Percentiles rank a stretch among this genome's conserved stretches.
Evolutionary conservation across 257 asterid species (phyloP).

Genomic region (Lantana camara): DNA sequence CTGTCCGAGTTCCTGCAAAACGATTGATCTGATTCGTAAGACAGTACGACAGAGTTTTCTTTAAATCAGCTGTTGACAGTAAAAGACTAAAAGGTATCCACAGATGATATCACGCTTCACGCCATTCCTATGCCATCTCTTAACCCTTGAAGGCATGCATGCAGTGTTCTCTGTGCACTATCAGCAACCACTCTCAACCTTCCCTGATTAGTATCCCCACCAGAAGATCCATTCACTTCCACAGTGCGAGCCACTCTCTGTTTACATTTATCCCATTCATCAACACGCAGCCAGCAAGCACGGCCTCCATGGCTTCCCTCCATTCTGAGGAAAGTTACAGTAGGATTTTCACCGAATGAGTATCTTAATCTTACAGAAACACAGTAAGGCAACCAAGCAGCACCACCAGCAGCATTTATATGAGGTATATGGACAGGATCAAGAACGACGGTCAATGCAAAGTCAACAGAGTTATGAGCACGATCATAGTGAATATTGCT

Average conservation of each 20-base stretch:
- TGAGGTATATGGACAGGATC: constrained; percentile 92
- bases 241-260: constrained; percentile 74
- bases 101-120: constrained; percentile 18
- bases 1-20: constrained; percentile 22
- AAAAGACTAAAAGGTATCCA: no score
- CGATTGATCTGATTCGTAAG: neutral
- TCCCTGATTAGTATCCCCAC: constrained; percentile 82
- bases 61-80: neutral
- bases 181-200: constrained; percentile 88
- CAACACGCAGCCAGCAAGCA: constrained; percentile 84
- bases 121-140: constrained; percentile 64
- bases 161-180: constrained; percentile 82
- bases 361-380: constrained; percentile 86
- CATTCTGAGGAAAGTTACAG: constrained; percentile 80
- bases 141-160: constrained; percentile 76
- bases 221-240: constrained; percentile 64
- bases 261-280: constrained; percentile 92
- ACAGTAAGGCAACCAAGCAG: constrained; percentile 98
- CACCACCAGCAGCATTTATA: constrained; percentile 96
- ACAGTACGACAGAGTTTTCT: neutral
- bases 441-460: constrained; percentile 92
- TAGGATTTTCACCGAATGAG: constrained; percentile 72
- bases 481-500: constrained; percentile 91
- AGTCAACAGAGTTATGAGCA: constrained; percentile 81
- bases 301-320: constrained; percentile 99